A percentile compares a stretch with the other conserved stretches of the same genome.
Evolutionary conservation across 768 basidiomycete species (phyloP).

Genomic region (Coprinellus micaceus): DNA sequence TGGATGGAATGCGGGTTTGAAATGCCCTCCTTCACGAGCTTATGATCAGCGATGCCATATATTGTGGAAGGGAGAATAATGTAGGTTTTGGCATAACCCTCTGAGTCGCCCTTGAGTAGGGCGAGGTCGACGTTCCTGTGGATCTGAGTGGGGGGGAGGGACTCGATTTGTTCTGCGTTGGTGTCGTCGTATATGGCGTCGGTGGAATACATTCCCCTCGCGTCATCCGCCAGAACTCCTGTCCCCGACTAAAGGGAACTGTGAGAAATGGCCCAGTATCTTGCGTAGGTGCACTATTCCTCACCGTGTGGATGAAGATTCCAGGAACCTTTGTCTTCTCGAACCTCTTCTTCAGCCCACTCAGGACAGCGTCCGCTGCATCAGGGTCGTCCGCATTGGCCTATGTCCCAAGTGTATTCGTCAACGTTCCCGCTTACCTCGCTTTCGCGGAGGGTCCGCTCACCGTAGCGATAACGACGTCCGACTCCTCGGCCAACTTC

Average conservation of each 20-base stretch:
- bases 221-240: constrained; percentile 44
- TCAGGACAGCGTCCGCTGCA: constrained; percentile 44
- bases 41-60: constrained; percentile 49
- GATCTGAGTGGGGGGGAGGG: constrained; percentile 28
- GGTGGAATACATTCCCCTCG: constrained; percentile 35
- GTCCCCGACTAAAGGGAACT: constrained; percentile 15
- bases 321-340: constrained; percentile 39
- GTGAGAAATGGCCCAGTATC: neutral
- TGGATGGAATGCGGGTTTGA: constrained; percentile 51
- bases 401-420: constrained; percentile 13
- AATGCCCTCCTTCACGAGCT: constrained; percentile 48
- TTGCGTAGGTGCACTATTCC: constrained; percentile 18
- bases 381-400: constrained; percentile 42
- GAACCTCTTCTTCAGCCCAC: constrained; percentile 47
- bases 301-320: constrained; percentile 60
- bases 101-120: constrained; percentile 23
- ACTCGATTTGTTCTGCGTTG: constrained; percentile 43
- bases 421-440: neutral
- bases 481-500: constrained; percentile 39
- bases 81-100: constrained; percentile 50
- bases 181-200: constrained; percentile 47
- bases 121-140: neutral
- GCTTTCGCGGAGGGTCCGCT: neutral
- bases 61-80: constrained; percentile 56
- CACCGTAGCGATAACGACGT: constrained; percentile 42